Base-by-base conservation (phyloP, 129 eudicot species). In the Rutidosis leptorrhynchoides region DNA sequence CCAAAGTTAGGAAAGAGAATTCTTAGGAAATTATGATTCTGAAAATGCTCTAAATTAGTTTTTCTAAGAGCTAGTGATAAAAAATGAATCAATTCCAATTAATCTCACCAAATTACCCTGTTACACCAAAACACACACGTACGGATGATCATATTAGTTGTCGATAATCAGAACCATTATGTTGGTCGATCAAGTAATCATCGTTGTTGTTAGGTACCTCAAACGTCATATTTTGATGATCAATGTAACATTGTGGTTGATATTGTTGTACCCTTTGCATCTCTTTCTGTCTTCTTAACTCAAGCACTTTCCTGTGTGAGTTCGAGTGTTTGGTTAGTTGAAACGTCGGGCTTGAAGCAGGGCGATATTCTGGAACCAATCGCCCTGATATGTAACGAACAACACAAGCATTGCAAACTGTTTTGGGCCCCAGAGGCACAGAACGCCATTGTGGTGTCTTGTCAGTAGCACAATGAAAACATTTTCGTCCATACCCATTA, bases 401-500 rank as follows among this genome's bases (percentile, higher is more conserved):
- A 21, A 95, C 97, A 68, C 97, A 90, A 3, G 97, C 97, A 6
- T 90, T 90, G 70, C 97, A 90, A 1, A 91, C 84, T 0, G 97
- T 91, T 79, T 91, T 91, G 15, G 97, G 96, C 9, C 97, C 97
- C 78, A 91, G 42, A 1, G 97, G 97, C 22, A 96, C 97, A 2
- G 97, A 79, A 76, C 97, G 80, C 97, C 97, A 91, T 26, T 91
- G 97, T 14, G 97, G 97, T 7, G 97, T 91, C 81, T 87, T 91
- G 69, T 91, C 97, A 1, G 96, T 87, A 26, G 90, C 86, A 54
- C 97, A 91, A 65, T 91, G 97, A 22, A 91, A 82, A 79, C 97
- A 91, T 58, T 63, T 85, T 42, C 97, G 49, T 23, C 87, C 92
- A 8, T 80, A 87, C 15, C 83, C 80, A n/a, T 77, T 57, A 6